Conservation (phyloP, 2,329 filamentous ascomycete genomes). For the Ophiostoma triangulosporum region DNA sequence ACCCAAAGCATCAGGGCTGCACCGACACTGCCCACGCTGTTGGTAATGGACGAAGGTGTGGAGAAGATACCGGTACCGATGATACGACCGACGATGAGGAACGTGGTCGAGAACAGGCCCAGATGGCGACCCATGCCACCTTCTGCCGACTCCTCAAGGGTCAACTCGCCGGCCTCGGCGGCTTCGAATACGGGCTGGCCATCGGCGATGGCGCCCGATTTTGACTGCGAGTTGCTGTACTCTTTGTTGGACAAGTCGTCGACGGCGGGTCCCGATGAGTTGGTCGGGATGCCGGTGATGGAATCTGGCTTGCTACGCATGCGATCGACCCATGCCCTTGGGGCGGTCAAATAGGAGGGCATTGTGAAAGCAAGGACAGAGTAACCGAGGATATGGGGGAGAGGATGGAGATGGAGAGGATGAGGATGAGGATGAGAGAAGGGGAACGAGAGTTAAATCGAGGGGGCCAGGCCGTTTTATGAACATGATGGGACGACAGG, state of each 20-base stretch:
- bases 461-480: no score
- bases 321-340: neutral
- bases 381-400: neutral
- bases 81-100: constrained; percentile 16
- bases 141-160: constrained; percentile 9
- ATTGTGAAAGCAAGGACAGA: neutral
- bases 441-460: no score
- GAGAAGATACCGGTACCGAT: constrained; percentile 33
- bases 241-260: neutral
- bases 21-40: constrained; percentile 38
- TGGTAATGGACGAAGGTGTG: constrained; percentile 39
- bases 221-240: neutral
- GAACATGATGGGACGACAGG: no score
- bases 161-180: constrained; percentile 11
- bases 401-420: neutral
- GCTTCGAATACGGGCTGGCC: constrained; percentile 1
- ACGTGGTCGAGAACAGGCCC: constrained; percentile 13
- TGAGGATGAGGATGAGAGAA: neutral
- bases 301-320: neutral
- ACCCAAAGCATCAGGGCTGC: constrained; percentile 26
- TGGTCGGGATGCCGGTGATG: neutral
- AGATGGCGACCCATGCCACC: constrained; percentile 12
- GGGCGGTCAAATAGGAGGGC: neutral
- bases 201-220: neutral
- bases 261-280: neutral